Evolutionary conservation across 2,329 filamentous ascomycete species (phyloP), one percentile per base, ranked within the genome.

Genomic region (Thelonectria discophora): DNA sequence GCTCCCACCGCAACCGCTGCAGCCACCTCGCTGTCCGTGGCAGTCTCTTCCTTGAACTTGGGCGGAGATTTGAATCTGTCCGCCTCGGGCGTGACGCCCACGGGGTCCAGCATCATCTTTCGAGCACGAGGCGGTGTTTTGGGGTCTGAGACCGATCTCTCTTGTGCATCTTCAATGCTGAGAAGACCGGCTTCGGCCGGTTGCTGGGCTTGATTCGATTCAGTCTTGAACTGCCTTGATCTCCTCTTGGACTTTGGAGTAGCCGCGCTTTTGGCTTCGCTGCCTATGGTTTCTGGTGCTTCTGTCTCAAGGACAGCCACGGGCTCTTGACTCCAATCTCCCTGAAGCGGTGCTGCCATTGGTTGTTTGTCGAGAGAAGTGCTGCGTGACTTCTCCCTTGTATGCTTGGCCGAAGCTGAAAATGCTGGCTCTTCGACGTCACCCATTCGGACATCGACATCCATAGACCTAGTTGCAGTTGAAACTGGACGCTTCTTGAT

Each of bases 221-320:
- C 40, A 42, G 60, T 53, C 42, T 66, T 66, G 32, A 50, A 62
- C 34, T 64, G 70, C 53, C 72, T 66, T 21, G 69, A 73, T 54
- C 76, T 77, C 60, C 74, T 73, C 55, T 73, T 71, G 15, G 66
- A 73, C 52, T 73, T 72, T 12, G 66, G 48, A 42, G 63, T 37
- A 10, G 63, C 52, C 40, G 50, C 48, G 20, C 50, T 50, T 6
- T 62, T 60, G 3, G 55, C 20, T n/a, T 51, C 39, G 21, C 21
- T 24, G 27, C 49, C 46, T 30, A 20, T 27, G 13, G 12, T 18
- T n/a, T 39, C 55, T 32, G 21, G 17, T 40, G 46, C 46, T 15
- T 40, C 21, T 3, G 53, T 43, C 15, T 50, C 52, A 20, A 40
- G 30, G 17, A 49, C 27, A 39, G 37, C 21, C 39, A 50, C 18